Conservation (phyloP, 352 stramenopile species). For the Halophytophthora batemanensis region DNA sequence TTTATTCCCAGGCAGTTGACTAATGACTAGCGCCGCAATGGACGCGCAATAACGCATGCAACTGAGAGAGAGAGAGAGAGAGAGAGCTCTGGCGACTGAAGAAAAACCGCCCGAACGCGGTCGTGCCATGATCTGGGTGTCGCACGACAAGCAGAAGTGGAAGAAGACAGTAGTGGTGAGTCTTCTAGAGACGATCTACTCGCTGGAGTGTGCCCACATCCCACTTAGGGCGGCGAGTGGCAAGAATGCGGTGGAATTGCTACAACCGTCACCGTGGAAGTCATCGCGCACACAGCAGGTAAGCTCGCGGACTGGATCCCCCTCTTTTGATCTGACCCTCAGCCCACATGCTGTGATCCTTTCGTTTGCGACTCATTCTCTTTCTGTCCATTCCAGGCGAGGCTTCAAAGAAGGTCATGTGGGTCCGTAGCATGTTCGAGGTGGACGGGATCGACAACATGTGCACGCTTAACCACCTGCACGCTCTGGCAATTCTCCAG, state of each 20-base stretch:
- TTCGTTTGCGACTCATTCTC: background rate
- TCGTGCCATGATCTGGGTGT: too few species aligned
- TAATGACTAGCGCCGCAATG: too few species aligned
- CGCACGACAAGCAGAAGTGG: constrained; percentile 72
- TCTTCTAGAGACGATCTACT: constrained; percentile 42
- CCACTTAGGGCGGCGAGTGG: constrained; percentile 49
- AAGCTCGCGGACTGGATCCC: background rate
- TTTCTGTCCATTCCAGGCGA: constrained; percentile 26
- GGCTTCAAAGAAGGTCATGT: constrained; percentile 74
- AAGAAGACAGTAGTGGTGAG: constrained; percentile 70
- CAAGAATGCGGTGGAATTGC: constrained; percentile 58
- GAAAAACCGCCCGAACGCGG: too few species aligned
- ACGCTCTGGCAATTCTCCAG: constrained; percentile 73
- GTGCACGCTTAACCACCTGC: constrained; percentile 76
- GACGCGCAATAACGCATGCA: too few species aligned
- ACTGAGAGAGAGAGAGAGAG: too few species aligned
- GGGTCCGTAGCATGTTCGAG: constrained; percentile 79
- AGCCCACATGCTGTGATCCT: background rate
- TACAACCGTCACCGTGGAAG: constrained; percentile 55
- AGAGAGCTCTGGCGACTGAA: too few species aligned
- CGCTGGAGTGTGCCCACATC: constrained; percentile 63
- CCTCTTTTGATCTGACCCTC: background rate
- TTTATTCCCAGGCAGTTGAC: too few species aligned
- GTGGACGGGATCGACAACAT: constrained; percentile 69
- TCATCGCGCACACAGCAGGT: constrained; percentile 63